Evolutionary conservation across 331 rosid species (phyloP).

Genomic region (Pyrus hybrid): DNA sequence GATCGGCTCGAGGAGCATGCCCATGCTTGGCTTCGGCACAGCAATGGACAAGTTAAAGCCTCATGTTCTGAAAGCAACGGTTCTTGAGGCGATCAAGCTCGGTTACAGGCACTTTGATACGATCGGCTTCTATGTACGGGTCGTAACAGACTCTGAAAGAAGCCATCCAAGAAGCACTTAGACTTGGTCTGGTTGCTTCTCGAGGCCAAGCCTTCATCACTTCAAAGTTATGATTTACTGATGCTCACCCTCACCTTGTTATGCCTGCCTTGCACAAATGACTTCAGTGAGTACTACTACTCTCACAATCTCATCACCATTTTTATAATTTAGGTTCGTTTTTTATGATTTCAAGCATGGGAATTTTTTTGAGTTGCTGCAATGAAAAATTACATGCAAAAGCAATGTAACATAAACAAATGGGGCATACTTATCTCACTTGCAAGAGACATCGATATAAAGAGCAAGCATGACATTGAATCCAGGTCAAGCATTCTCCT

Average conservation of each 20-base stretch:
- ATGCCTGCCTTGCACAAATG: conserved; percentile 37
- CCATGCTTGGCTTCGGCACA: conserved; percentile 2
- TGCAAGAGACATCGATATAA: too few relatives aligned
- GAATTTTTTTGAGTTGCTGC: too few relatives aligned
- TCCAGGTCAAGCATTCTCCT: too few relatives aligned
- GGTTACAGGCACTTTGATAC: conserved; percentile 60
- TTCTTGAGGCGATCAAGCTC: conserved; percentile 40
- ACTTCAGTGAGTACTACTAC: conserved; percentile 16
- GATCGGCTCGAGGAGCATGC: neutral
- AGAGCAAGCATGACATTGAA: too few relatives aligned
- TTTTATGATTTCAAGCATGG: too few relatives aligned
- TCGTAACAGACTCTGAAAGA: conserved; percentile 40
- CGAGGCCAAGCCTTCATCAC: conserved; percentile 40
- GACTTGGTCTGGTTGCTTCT: conserved; percentile 24
- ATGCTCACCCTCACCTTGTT: conserved; percentile 35
- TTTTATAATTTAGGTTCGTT: too few relatives aligned
- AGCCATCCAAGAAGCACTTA: conserved; percentile 33
- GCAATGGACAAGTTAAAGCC: conserved; percentile 29
- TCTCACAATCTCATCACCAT: neutral
- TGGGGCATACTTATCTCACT: too few relatives aligned
- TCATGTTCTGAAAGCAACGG: conserved; percentile 24
- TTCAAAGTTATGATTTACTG: conserved; percentile 34
- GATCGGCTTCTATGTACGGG: conserved; percentile 34
- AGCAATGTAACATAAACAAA: too few relatives aligned
- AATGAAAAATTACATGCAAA: too few relatives aligned